Percentiles rank a stretch among this genome's conserved stretches.
phyloP scores from a whole-genome alignment of 352 stramenopile species.

The Pythium monospermum region DNA sequence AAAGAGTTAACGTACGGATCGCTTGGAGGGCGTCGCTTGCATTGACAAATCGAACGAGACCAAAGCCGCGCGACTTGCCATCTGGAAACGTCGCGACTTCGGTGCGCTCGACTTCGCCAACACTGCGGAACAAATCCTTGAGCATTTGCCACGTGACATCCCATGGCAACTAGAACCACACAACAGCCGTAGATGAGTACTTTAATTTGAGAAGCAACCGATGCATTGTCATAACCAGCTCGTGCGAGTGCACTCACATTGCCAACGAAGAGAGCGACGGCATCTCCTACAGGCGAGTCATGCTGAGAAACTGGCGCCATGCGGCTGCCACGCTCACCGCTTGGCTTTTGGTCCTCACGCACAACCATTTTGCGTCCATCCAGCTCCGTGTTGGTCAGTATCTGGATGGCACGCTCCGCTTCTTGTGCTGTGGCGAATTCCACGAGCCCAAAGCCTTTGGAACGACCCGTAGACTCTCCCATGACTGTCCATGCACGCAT shows the following conservation, averaged over 20 bases:
- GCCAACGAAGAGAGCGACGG: constrained; percentile 63
- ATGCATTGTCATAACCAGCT: no score
- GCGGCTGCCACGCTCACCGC: constrained; percentile 62
- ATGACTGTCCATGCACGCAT: constrained; percentile 48
- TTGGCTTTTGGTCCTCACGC: constrained; percentile 74
- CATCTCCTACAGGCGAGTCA: constrained; percentile 8
- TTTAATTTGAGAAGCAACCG: constrained; percentile 34
- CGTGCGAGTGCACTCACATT: constrained; percentile 76
- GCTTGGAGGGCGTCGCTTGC: constrained; percentile 40
- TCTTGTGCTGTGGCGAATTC: constrained; percentile 66
- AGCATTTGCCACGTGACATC: constrained; percentile 68
- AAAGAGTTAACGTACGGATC: constrained; percentile 51
- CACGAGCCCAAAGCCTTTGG: constrained; percentile 86
- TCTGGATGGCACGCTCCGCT: constrained; percentile 81
- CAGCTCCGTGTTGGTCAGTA: constrained; percentile 91
- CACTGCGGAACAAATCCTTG: constrained; percentile 59
- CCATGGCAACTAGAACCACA: constrained; percentile 57
- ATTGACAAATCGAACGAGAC: constrained; percentile 59
- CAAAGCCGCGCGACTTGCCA: constrained; percentile 63
- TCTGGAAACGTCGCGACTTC: constrained; percentile 57
- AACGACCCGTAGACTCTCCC: constrained; percentile 79
- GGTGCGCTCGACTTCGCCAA: constrained; percentile 63
- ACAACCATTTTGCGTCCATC: constrained; percentile 88
- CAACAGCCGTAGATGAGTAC: neutral
- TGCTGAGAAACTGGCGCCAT: no score